Evolutionary conservation across 257 asterid genomes (phyloP), one percentile per base, ranked within the genome.

Genomic region (Buddleja alternifolia): DNA sequence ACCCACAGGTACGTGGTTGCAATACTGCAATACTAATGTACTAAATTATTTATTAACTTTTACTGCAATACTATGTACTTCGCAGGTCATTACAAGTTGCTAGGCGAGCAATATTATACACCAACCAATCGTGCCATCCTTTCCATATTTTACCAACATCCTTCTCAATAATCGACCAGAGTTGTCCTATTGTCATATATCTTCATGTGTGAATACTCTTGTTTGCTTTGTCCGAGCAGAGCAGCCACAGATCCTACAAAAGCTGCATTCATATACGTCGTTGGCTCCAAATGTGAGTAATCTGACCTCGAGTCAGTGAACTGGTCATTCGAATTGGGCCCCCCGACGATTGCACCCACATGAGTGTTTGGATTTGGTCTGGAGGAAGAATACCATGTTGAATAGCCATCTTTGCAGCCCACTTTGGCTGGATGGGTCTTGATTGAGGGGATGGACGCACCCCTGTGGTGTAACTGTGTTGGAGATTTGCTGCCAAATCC

Each of bases 241-340:
- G 90, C 84, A 7, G 93, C 85, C 24, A 71, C 63, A 0, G 90
- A 67, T 23, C 88, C 96, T 0, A 86, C 87, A 64, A 93, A 86
- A 6, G 95, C 93, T 7, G 95, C 97, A 71, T 88, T 86, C 64
- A 84, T 90, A 16, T 93, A 93, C 0, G 93, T 86, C 0, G 93
- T 76, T 34, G 97, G 88, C 70, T 87, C 95, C 60, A 59, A 50
- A 23, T 85, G 97, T 1, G 88, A 73, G 71, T 74, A 86, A 6
- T 84, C 89, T 0, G 92, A 71, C 67, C 98, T 79, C 8, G 64
- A 69, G 56, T 92, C 98, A 10, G 51, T 52, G 60, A 87, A 89
- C 10, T 63, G 75, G 72, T 87, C 95, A 3, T 77, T 67, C 1
- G 83, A 63, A 50, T 83, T 57, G 0, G 98, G 98, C 4, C 98